These are phyloP conservation scores for Geoglossum cookeanum DNA, from an alignment of 2,329 filamentous ascomycete genomes.

Conservation along the genomic window DNA sequence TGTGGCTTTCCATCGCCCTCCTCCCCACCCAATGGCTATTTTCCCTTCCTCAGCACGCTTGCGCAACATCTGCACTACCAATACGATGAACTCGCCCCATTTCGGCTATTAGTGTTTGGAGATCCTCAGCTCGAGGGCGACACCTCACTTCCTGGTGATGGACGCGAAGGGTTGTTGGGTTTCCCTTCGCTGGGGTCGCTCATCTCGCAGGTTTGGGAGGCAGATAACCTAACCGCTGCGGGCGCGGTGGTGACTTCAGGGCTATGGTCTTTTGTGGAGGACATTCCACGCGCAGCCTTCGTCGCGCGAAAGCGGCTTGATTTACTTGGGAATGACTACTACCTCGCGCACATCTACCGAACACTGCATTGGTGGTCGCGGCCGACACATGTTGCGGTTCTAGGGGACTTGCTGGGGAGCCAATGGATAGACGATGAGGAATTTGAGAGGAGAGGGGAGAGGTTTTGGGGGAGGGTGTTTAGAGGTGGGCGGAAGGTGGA, in stretches of 20 bases:
- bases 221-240: conserved; percentile 15
- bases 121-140: conserved; percentile 92
- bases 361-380: conserved; percentile 64
- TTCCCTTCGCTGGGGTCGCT: conserved; percentile 17
- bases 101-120: conserved; percentile 70
- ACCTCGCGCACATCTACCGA: conserved; percentile 82
- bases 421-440: conserved; percentile 86
- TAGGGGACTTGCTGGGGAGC: conserved; percentile 82
- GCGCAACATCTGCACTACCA: conserved; percentile 18
- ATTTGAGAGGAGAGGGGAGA: conserved; percentile 50
- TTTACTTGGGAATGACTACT: conserved; percentile 83
- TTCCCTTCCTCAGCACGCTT: conserved; percentile 19
- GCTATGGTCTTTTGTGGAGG: conserved; percentile 24
- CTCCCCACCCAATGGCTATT: conserved; percentile 8
- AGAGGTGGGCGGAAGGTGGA: conserved; percentile 42
- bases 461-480: conserved; percentile 73
- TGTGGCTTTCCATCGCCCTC: conserved; percentile 57
- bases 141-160: conserved; percentile 36
- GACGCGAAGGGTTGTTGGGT: neutral
- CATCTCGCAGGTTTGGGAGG: neutral
- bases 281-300: conserved; percentile 47
- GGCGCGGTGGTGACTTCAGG: neutral
- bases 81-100: conserved; percentile 38
- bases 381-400: conserved; percentile 72
- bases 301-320: conserved; percentile 65